Evolutionary conservation across 176 grass and related monocot genomes (phyloP).

Genomic region (Panicum miliaceum): DNA sequence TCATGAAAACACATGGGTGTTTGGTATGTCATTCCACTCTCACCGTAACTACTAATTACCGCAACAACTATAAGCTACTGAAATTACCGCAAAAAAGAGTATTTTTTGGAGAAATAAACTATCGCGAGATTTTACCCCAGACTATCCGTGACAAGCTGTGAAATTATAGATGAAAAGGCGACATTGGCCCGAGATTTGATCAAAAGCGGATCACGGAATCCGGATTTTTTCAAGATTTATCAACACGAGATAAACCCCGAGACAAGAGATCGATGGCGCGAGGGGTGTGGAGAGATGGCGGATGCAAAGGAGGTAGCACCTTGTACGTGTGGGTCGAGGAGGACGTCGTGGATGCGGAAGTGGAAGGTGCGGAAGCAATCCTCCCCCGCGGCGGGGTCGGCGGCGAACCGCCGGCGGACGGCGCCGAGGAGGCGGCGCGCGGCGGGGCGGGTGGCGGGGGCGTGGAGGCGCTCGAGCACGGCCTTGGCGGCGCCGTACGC

Average conservation of each 20-base stretch:
- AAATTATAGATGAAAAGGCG: background rate
- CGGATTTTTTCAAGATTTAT: background rate
- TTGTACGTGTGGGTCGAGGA: slow-evolving; percentile 63
- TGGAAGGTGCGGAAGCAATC: slow-evolving; percentile 83
- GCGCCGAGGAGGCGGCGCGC: slow-evolving; percentile 78
- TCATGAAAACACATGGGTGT: background rate
- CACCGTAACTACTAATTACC: background rate
- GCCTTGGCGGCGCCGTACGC: slow-evolving; percentile 81
- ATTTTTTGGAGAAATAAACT: background rate
- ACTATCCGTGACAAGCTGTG: background rate
- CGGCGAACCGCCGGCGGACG: slow-evolving; percentile 68
- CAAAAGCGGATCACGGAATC: background rate
- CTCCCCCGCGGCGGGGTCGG: slow-evolving; percentile 41
- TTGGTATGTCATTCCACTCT: background rate
- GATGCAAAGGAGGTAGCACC: slow-evolving; percentile 45
- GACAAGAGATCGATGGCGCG: background rate
- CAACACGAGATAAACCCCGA: background rate
- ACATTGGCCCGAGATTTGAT: background rate
- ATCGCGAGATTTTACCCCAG: background rate
- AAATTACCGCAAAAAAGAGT: background rate
- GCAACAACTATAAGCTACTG: background rate
- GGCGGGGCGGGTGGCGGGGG: slow-evolving; percentile 60
- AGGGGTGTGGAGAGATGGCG: background rate
- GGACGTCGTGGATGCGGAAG: slow-evolving; percentile 90
- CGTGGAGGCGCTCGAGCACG: slow-evolving; percentile 70